phyloP scores from a whole-genome alignment of 768 basidiomycete genomes.

The Fistulinella prunicolor region DNA sequence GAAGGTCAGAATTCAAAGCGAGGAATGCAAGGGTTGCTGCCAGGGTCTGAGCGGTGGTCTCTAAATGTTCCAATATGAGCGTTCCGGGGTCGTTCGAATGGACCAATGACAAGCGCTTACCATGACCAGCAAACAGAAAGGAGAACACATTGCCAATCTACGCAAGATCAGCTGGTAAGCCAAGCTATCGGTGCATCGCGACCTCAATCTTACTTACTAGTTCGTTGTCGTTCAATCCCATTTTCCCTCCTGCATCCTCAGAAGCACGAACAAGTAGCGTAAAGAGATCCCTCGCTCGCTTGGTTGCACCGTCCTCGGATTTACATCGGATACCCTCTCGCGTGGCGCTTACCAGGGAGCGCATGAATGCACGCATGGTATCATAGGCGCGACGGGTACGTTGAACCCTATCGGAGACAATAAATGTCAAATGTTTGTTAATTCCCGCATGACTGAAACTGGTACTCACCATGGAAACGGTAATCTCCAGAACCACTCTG shows the following conservation, averaged over 20 bases:
- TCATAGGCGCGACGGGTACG: constrained; percentile 21
- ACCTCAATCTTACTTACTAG: constrained; percentile 7
- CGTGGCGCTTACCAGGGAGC: constrained; percentile 6
- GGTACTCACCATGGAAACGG: constrained; percentile 17
- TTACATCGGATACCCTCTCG: constrained; percentile 12
- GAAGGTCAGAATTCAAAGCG: constrained; percentile 28
- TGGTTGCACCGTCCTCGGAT: neutral
- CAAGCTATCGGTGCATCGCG: neutral
- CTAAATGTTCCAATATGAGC: constrained; percentile 13
- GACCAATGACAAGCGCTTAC: constrained; percentile 26
- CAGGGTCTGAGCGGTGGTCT: constrained; percentile 34
- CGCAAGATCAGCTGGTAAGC: neutral
- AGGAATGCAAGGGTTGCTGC: constrained; percentile 34
- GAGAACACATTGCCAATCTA: constrained; percentile 55
- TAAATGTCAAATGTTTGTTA: too few species aligned
- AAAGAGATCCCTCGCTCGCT: constrained; percentile 20
- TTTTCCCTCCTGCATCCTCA: constrained; percentile 17
- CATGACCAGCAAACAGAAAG: constrained; percentile 59
- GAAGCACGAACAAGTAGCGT: constrained; percentile 20
- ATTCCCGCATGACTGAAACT: neutral
- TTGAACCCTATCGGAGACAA: constrained; percentile 13
- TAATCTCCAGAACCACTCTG: constrained; percentile 22
- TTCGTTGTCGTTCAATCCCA: constrained; percentile 15
- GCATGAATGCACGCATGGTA: constrained; percentile 22
- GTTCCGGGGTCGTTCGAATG: neutral